Percentiles rank a stretch among this genome's conserved stretches.
Evolutionary conservation across 1,139 yeast genomes (phyloP).

Genomic region (Wickerhamomyces sp.): DNA sequence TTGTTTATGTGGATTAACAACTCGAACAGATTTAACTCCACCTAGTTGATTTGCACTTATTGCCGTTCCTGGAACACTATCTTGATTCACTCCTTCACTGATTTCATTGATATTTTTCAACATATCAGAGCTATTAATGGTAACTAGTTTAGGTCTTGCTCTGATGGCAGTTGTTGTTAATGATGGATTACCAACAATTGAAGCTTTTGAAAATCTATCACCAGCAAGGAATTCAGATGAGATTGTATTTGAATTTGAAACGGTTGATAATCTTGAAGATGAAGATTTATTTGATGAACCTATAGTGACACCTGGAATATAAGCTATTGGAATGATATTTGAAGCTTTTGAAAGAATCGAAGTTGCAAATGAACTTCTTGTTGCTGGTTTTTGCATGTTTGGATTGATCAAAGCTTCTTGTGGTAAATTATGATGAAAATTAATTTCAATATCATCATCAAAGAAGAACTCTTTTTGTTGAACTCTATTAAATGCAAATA

Average conservation of each 20-base stretch:
- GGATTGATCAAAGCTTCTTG: conserved; percentile 26
- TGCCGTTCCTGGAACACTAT: conserved; percentile 18
- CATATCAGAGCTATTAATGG: conserved; percentile 47
- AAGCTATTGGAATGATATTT: conserved; percentile 88
- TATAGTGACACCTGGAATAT: conserved; percentile 89
- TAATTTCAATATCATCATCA: conserved; percentile 27
- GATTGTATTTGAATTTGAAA: conserved; percentile 16
- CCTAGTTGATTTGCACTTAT: conserved; percentile 20
- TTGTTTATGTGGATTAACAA: conserved; percentile 6
- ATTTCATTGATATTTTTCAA: conserved; percentile 17
- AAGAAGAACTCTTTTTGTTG: conserved; percentile 23
- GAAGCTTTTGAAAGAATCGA: conserved; percentile 73
- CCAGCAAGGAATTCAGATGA: conserved; percentile 17
- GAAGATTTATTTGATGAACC: conserved; percentile 32
- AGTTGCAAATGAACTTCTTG: conserved; percentile 45
- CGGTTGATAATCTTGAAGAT: conserved; percentile 16
- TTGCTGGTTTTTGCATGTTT: conserved; percentile 25
- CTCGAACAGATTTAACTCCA: conserved; percentile 20
- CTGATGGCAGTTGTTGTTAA: conserved; percentile 61
- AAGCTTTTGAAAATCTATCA: conserved; percentile 18
- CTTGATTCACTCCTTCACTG: conserved; percentile 7
- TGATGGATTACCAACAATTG: conserved; percentile 25
- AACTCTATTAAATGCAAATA: conserved; percentile 23
- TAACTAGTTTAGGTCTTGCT: conserved; percentile 63
- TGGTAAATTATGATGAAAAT: conserved; percentile 18